These are phyloP conservation scores for Fusarium pseudocircinatum DNA, from an alignment of 2,329 filamentous ascomycete species.

Conservation along the genomic window DNA sequence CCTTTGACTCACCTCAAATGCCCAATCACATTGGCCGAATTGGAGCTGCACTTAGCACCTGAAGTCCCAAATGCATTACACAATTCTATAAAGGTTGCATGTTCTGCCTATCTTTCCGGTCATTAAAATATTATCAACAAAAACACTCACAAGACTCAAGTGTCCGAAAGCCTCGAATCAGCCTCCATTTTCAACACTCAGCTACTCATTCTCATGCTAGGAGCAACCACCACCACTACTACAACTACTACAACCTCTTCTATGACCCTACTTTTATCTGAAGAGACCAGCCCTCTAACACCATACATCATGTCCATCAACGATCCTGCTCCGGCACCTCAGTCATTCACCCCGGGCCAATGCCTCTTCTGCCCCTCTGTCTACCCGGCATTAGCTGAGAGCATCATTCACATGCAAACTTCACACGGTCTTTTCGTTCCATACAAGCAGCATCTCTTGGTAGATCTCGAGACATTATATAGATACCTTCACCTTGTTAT, in stretches of 20 bases:
- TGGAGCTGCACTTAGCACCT: neutral
- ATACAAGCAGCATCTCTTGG: neutral
- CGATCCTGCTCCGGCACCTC: neutral
- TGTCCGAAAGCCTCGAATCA: accelerated
- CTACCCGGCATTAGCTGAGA: neutral
- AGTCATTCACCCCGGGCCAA: neutral
- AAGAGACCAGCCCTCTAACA: neutral
- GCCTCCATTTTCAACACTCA: accelerated
- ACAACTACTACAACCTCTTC: neutral
- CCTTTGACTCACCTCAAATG: neutral
- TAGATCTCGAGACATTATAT: constrained; percentile 1
- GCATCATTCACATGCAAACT: constrained; percentile 6
- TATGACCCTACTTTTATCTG: neutral
- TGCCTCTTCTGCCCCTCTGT: constrained; percentile 4
- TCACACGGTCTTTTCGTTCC: constrained; percentile 2
- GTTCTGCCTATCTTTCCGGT: neutral
- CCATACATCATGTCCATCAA: neutral
- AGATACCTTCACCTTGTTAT: neutral
- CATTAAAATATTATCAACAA: too few relatives aligned
- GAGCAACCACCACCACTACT: constrained; percentile 1
- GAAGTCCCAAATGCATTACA: accelerated
- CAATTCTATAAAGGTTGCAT: neutral
- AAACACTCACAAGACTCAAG: accelerated
- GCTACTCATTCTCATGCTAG: neutral
- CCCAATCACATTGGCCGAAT: neutral